These are phyloP conservation scores for Paecilomyces sp. DNA, from an alignment of 2,329 filamentous ascomycete genomes.

Conservation along the genomic window DNA sequence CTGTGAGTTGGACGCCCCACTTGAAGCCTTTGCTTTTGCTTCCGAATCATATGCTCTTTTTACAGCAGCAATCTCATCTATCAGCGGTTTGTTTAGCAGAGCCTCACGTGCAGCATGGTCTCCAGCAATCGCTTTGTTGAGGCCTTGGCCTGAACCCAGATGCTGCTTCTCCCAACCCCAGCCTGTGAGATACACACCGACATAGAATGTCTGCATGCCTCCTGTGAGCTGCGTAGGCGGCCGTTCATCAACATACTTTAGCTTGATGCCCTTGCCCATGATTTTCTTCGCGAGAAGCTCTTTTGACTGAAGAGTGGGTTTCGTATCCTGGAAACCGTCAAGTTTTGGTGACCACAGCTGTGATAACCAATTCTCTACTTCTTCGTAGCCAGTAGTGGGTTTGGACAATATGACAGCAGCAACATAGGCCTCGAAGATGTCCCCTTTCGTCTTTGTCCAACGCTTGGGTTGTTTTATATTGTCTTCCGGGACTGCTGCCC, in stretches of 20 bases:
- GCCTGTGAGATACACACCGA: slow-evolving; percentile 42
- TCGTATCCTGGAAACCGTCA: slow-evolving; percentile 21
- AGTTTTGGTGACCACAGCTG: slow-evolving; percentile 65
- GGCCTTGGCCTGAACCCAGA: slow-evolving; percentile 38
- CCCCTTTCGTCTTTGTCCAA: slow-evolving; percentile 68
- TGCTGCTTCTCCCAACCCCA: slow-evolving; percentile 39
- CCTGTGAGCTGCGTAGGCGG: slow-evolving; percentile 23
- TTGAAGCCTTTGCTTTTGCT: slow-evolving; percentile 1
- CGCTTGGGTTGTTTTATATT: slow-evolving; percentile 41
- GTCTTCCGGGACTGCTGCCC: slow-evolving; percentile 51
- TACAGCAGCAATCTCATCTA: slow-evolving; percentile 29
- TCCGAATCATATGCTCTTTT: slow-evolving; percentile 22
- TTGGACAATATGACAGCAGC: slow-evolving; percentile 69
- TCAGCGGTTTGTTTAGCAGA: slow-evolving; percentile 29
- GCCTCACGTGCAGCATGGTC: slow-evolving; percentile 37
- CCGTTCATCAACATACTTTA: slow-evolving; percentile 52
- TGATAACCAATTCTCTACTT: slow-evolving; percentile 64
- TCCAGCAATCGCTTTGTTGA: slow-evolving; percentile 38
- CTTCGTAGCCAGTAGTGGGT: slow-evolving; percentile 52
- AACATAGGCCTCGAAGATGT: slow-evolving; percentile 87
- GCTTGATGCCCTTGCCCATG: slow-evolving; percentile 49
- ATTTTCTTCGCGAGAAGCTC: slow-evolving; percentile 47
- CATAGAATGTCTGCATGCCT: slow-evolving; percentile 34
- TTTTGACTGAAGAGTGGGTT: slow-evolving; percentile 42
- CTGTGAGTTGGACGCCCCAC: too few relatives aligned